These are phyloP conservation scores for Cercophora sp. DNA, from an alignment of 495 filamentous ascomycete genomes.

Conservation along the genomic window DNA sequence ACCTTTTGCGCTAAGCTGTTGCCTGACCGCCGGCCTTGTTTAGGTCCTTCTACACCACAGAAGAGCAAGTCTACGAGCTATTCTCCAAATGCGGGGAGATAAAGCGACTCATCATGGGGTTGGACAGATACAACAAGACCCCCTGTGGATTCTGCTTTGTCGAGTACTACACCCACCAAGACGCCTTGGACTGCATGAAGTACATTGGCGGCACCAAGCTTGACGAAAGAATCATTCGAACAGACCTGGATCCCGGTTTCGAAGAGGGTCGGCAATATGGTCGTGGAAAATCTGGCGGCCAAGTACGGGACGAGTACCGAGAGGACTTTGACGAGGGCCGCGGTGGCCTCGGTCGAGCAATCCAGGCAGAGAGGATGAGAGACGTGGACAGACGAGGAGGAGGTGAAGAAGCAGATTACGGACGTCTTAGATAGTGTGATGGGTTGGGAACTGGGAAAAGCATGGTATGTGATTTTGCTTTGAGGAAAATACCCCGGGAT, in stretches of 20 bases:
- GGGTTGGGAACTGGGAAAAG: constrained; percentile 21
- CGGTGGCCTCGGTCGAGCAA: constrained; percentile 67
- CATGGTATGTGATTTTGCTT: too few species aligned
- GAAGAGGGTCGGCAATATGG: constrained; percentile 95
- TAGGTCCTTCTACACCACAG: constrained; percentile 99
- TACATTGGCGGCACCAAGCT: constrained; percentile 98
- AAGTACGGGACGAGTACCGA: constrained; percentile 95
- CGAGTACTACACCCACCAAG: constrained; percentile 96
- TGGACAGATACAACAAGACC: constrained; percentile 94
- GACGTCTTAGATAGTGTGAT: constrained; percentile 41
- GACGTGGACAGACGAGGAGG: constrained; percentile 50
- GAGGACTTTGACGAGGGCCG: constrained; percentile 94
- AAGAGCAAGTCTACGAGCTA: constrained; percentile 97
- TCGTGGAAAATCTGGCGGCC: constrained; percentile 82
- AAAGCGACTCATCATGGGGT: constrained; percentile 96
- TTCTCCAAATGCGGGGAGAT: constrained; percentile 97
- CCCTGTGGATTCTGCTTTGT: constrained; percentile 99
- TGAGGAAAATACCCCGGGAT: too few species aligned
- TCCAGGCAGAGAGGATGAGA: constrained; percentile 57
- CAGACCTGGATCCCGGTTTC: constrained; percentile 96
- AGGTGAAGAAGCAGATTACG: constrained; percentile 48
- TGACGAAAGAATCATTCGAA: constrained; percentile 92
- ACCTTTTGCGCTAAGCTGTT: background rate
- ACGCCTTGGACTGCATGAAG: constrained; percentile 96
- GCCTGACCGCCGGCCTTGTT: background rate